Evolutionary conservation across 2,329 filamentous ascomycete species (phyloP), one percentile per base, ranked within the genome.

Genomic region (Leptographium galeiforme): DNA sequence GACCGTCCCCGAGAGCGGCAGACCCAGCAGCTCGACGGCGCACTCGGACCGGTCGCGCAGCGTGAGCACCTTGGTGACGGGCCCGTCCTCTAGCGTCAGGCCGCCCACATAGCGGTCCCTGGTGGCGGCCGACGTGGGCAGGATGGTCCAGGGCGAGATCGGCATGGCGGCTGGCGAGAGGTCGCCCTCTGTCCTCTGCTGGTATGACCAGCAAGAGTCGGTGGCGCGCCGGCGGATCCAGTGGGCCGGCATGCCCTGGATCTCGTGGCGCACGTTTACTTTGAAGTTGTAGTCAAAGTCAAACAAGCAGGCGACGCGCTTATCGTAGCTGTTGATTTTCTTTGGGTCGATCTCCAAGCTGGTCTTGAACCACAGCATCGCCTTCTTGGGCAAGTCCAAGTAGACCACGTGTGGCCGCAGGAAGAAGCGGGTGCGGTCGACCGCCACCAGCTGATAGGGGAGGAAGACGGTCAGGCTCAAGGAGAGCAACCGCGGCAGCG

Each of bases 321-420:
- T n/a, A n/a, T n/a, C n/a, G n/a, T n/a, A n/a, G n/a, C n/a, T n/a
- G n/a, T n/a, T n/a, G n/a, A n/a, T n/a, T n/a, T n/a, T n/a, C n/a
- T n/a, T n/a, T n/a, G n/a, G n/a, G 36, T 57, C 51, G 12, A 56
- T 8, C 13, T 45, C 33, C 14, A 41, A 13, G 38, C 54, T 48
- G 2, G 55, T 18, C 44, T 55, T 55, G 55, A 56, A 49, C 50
- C 55, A 55, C 11, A 55, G 25, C 8, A 47, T 25, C 3, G 48
- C 14, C 34, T 38, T 38, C 6, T 33, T 33, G 8, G 48, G 38
- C 48, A 43, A 25, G 8, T 2, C n/a, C 38, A 6, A 11, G 38
- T 41, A 34, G 38, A 39, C 38, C 13, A 50, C 13, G 11, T 52
- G 46, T 8, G 47, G 34, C 6, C 8, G 13, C 18, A 49, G 25